Base-by-base conservation (phyloP, 169 alveolate genomes). In the Plasmodium coatneyi region DNA sequence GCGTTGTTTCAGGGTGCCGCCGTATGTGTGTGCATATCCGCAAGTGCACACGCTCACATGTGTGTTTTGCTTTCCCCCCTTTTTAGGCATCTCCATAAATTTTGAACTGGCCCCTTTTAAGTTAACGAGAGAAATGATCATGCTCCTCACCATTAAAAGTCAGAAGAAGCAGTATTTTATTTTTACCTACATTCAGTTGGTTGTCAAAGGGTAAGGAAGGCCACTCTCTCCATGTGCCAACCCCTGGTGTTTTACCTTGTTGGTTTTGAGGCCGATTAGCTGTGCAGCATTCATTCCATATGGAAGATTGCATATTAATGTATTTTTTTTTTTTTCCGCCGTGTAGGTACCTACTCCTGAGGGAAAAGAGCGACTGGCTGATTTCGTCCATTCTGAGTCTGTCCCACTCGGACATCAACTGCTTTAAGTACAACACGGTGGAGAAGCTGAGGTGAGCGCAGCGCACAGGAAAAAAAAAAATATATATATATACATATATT, bases 71-170 rank as follows among this genome's bases (percentile, higher is more conserved):
- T 34, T 34, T 3, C 39, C 25, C 10, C 71, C 16, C 41, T 39
- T 39, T 39, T 39, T 5, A 87, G 93, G 93, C 9, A 79, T 87
- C n/a, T 87, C 93, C 89, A 98, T 98, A 81, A 98, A 97, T 93
- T 98, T 98, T 87, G 99, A 99, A 92, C 96, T 98, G 74, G 98
- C 99, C 22, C 99, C 99, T 5, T 99, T 99, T 96, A 99, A 99
- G 96, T 97, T 99, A 80, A 99, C 99, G 7, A 95, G 97, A 96
- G 99, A 99, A 92, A 87, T 87, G 93, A 87, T 87, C 46, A 87
- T 60, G 93, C 93, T 87, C 34, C 81, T 87, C 80, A 87, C 93
- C 30, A 87, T 87, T 3, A 56, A 87, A 34, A 87, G 78, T 87
- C 93, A 87, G 83, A 76, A 80, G 34, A 87, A 87, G 54, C 93